phyloP scores from a whole-genome alignment of 768 basidiomycete genomes.

The Mycena olivaceomarginata region DNA sequence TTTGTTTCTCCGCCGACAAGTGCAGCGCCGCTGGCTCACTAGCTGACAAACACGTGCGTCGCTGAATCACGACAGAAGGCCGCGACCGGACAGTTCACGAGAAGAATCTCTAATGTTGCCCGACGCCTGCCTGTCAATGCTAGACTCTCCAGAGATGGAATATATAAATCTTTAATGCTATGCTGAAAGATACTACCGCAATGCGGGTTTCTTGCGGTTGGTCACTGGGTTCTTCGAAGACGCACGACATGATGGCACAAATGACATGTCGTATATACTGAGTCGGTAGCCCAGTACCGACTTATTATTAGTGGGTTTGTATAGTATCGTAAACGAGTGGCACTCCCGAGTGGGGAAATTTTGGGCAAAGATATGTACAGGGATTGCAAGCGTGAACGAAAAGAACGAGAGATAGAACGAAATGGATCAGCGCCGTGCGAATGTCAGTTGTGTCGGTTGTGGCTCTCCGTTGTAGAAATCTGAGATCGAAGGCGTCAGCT shows the following conservation, averaged over 20 bases:
- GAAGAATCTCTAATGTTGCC: background rate
- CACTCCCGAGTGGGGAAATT: conserved; percentile 26
- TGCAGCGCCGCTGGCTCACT: background rate
- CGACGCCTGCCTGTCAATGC: background rate
- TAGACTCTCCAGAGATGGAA: background rate
- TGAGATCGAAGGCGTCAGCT: conserved; percentile 19
- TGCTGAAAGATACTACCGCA: background rate
- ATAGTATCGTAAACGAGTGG: conserved; percentile 28
- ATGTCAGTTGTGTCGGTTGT: conserved; percentile 56
- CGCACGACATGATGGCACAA: background rate
- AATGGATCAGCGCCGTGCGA: conserved; percentile 51
- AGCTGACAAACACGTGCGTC: background rate
- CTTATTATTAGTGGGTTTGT: conserved; percentile 19
- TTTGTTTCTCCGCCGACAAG: background rate
- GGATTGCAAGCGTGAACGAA: background rate
- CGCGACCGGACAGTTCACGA: background rate
- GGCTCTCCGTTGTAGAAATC: conserved; percentile 29
- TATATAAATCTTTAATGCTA: background rate
- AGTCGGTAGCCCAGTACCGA: conserved; percentile 36
- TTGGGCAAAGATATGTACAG: conserved; percentile 29
- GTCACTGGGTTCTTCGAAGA: too few species aligned
- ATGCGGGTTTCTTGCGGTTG: too few species aligned
- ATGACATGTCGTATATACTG: background rate
- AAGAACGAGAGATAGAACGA: background rate
- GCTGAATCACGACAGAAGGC: background rate